Evolutionary conservation across 176 grass and related monocot genomes (phyloP).

Genomic region (Poa annua): DNA sequence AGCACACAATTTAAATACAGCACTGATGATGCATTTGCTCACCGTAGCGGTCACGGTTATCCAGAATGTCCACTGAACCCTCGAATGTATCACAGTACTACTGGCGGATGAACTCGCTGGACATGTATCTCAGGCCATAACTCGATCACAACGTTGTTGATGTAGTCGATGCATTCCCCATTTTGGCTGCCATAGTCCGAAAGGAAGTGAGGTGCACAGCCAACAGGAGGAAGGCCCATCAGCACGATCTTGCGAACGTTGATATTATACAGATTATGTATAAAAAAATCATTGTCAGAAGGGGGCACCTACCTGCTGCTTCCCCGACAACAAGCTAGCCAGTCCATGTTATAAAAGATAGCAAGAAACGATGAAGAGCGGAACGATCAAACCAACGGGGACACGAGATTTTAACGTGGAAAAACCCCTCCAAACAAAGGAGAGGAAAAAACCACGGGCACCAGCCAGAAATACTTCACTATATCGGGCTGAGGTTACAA

Average conservation of each 20-base stretch:
- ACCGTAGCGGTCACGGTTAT: slow-evolving; percentile 65
- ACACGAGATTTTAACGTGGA: no score
- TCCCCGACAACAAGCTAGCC: no score
- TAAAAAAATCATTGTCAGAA: slow-evolving; percentile 32
- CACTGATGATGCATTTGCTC: slow-evolving; percentile 40
- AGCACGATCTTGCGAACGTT: slow-evolving; percentile 67
- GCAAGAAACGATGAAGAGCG: no score
- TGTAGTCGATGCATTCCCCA: slow-evolving; percentile 70
- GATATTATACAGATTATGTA: slow-evolving; percentile 75
- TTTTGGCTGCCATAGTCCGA: slow-evolving; percentile 69
- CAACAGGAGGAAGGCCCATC: slow-evolving; percentile 78
- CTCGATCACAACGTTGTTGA: slow-evolving; percentile 70
- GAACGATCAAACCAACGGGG: no score
- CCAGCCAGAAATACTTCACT: no score
- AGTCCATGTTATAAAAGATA: no score
- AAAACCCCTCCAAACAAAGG: no score
- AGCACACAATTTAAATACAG: slow-evolving; percentile 20
- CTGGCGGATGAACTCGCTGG: slow-evolving; percentile 61
- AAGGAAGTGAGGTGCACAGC: slow-evolving; percentile 78
- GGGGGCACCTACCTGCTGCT: no score
- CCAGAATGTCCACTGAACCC: slow-evolving; percentile 77
- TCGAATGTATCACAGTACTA: slow-evolving; percentile 80
- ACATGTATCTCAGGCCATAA: slow-evolving; percentile 73
- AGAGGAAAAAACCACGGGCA: no score
- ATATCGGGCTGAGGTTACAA: no score